Percentiles rank a stretch among this genome's conserved stretches.
phyloP scores from a whole-genome alignment of 2,329 filamentous ascomycete species.

The Knufia petricola region DNA sequence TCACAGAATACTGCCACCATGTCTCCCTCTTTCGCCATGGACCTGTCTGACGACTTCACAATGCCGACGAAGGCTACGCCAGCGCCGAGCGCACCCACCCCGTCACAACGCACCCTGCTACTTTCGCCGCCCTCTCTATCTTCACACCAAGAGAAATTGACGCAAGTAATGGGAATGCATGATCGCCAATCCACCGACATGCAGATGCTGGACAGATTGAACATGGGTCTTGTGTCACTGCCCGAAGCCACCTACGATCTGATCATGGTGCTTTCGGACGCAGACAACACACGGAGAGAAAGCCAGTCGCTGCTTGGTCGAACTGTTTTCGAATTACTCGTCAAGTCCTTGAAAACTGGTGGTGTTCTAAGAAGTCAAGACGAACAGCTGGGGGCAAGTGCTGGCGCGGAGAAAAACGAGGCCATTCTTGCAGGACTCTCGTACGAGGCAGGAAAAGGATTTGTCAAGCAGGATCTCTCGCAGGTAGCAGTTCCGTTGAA shows the following conservation, averaged over 20 bases:
- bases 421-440: conserved; percentile 75
- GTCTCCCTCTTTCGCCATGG: conserved; percentile 45
- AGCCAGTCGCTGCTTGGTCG: conserved; percentile 56
- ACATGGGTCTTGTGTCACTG: conserved; percentile 68
- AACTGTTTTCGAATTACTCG: conserved; percentile 58
- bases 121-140: conserved; percentile 86
- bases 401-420: conserved; percentile 54
- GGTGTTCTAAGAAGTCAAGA: conserved; percentile 62
- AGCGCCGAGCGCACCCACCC: conserved; percentile 19
- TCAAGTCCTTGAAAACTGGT: conserved; percentile 59
- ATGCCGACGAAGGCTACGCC: conserved; percentile 25
- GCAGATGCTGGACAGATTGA: conserved; percentile 94
- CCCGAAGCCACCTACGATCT: conserved; percentile 70
- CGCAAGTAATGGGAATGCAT: conserved; percentile 59
- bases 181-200: conserved; percentile 73
- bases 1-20: conserved; percentile 12
- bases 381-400: conserved; percentile 43
- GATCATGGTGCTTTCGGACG: conserved; percentile 73
- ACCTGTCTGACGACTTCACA: conserved; percentile 46
- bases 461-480: conserved; percentile 62
- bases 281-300: conserved; percentile 58
- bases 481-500: conserved; percentile 52
- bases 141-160: conserved; percentile 69
- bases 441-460: conserved; percentile 48
- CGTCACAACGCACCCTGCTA: conserved; percentile 56